These are phyloP conservation scores for Bisporella sp. DNA, from an alignment of 2,329 filamentous ascomycete species.

Conservation along the genomic window DNA sequence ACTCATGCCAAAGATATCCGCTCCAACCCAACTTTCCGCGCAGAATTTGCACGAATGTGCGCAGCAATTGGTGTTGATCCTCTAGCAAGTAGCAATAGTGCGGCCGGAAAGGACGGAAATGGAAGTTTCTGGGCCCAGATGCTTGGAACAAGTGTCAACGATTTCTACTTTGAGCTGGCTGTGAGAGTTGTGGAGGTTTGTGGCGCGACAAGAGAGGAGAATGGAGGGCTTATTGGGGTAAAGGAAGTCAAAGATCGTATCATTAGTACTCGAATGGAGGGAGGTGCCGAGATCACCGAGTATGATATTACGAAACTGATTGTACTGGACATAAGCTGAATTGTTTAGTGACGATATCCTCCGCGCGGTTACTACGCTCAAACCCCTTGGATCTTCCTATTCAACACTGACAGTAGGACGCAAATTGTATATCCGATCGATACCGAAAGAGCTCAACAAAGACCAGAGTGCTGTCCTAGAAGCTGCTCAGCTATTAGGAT, in stretches of 20 bases:
- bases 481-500: constrained; percentile 82
- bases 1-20: constrained; percentile 95
- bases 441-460: constrained; percentile 90
- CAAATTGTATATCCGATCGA: constrained; percentile 80
- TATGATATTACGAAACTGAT: constrained; percentile 30
- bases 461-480: constrained; percentile 92
- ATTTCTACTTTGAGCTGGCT: constrained; percentile 97
- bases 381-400: constrained; percentile 83
- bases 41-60: constrained; percentile 98
- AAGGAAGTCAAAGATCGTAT: constrained; percentile 73
- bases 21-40: constrained; percentile 88
- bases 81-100: constrained; percentile 60
- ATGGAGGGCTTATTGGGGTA: constrained; percentile 85
- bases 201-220: constrained; percentile 76
- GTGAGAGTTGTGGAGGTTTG: constrained; percentile 95
- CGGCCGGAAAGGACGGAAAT: constrained; percentile 38
- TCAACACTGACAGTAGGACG: constrained; percentile 76
- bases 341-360: constrained; percentile 73
- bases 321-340: constrained; percentile 6
- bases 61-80: constrained; percentile 94
- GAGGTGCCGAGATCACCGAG: constrained; percentile 72
- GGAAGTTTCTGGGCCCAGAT: constrained; percentile 89
- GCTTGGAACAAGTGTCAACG: constrained; percentile 84
- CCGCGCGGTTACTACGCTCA: constrained; percentile 78
- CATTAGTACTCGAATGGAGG: constrained; percentile 64